phyloP scores from a whole-genome alignment of 345 rosid species.

The Brassica napus region Da-Ae NC_063443.1:4055501-4056000 shows the following conservation, averaged over 20 bases:
- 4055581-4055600: too few relatives aligned
- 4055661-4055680: neutral
- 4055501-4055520: too few relatives aligned
- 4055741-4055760: too few relatives aligned
- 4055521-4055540: too few relatives aligned
- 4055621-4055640: neutral
- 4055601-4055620: too few relatives aligned
- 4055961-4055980: neutral
- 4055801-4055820: neutral
- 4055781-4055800: too few relatives aligned
- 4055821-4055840: neutral
- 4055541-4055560: too few relatives aligned
- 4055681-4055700: neutral
- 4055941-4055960: neutral
- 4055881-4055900: neutral
- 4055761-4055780: too few relatives aligned
- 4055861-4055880: slow-evolving; percentile 34
- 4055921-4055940: slow-evolving; percentile 6
- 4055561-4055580: too few relatives aligned
- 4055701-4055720: neutral
- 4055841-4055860: neutral
- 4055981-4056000: neutral
- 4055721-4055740: neutral
- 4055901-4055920: slow-evolving; percentile 20
- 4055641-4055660: neutral